A percentile compares a stretch with the other conserved stretches of the same genome.
phyloP scores from a whole-genome alignment of 2,329 filamentous ascomycete species.

The Thelonectria discophora region DNA sequence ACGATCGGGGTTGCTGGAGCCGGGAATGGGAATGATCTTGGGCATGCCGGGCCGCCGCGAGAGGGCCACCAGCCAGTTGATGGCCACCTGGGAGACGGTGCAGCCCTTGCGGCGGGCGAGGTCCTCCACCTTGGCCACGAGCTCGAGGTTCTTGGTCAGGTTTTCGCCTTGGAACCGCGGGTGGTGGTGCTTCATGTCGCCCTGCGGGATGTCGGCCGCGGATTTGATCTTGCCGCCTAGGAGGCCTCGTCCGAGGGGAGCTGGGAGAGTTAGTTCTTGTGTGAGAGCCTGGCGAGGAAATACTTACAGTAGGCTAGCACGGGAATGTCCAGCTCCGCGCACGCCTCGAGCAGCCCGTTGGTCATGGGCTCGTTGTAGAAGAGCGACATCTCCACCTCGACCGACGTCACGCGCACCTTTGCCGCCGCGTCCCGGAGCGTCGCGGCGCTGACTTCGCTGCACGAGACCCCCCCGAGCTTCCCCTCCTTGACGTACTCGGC shows the following conservation, averaged over 20 bases:
- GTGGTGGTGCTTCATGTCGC: constrained; percentile 54
- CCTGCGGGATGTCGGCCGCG: constrained; percentile 62
- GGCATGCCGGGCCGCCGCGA: constrained; percentile 62
- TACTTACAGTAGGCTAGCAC: constrained; percentile 70
- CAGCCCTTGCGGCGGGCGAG: constrained; percentile 68
- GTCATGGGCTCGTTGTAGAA: constrained; percentile 54
- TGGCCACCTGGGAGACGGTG: constrained; percentile 70
- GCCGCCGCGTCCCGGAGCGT: constrained; percentile 56
- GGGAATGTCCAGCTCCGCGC: constrained; percentile 70
- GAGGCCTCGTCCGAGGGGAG: constrained; percentile 58
- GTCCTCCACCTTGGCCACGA: constrained; percentile 64
- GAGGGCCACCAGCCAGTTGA: constrained; percentile 68
- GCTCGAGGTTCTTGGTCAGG: constrained; percentile 69
- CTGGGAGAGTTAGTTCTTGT: constrained; percentile 2
- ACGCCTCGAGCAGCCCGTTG: constrained; percentile 60
- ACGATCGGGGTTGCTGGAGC: constrained; percentile 64
- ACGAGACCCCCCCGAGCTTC: constrained; percentile 57
- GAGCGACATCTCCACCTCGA: constrained; percentile 61
- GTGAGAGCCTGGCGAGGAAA: not conserved
- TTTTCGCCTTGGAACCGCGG: constrained; percentile 70
- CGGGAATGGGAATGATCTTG: constrained; percentile 72
- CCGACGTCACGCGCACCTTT: constrained; percentile 52
- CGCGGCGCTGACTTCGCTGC: constrained; percentile 56
- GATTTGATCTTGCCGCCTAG: constrained; percentile 65
- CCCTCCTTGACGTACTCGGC: constrained; percentile 57